Evolutionary conservation across 2,329 filamentous ascomycete species (phyloP).

Genomic region (Sporothrix schenckii): DNA sequence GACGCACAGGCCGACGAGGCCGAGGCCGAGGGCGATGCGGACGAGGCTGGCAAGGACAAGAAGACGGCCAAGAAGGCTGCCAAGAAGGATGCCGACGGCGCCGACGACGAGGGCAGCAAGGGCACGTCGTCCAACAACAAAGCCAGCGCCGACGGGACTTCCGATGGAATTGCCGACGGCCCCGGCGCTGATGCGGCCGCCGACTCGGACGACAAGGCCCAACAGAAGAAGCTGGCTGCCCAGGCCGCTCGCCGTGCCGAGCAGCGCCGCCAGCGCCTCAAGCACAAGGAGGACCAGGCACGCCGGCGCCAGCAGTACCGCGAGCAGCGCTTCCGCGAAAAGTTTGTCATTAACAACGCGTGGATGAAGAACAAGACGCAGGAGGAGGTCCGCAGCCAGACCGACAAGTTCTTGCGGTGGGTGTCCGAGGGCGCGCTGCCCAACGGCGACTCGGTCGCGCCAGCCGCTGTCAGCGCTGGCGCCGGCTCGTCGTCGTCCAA

Average conservation of each 20-base stretch:
- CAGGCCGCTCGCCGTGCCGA: slow-evolving; percentile 30
- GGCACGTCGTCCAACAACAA: too few species aligned
- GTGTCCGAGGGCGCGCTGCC: slow-evolving; percentile 50
- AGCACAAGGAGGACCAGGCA: slow-evolving; percentile 53
- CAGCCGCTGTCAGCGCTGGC: not conserved
- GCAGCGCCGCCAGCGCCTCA: slow-evolving; percentile 40
- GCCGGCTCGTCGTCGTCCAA: not conserved
- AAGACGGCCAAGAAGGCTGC: not conserved
- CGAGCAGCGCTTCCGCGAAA: slow-evolving; percentile 66
- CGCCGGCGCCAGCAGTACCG: slow-evolving; percentile 45
- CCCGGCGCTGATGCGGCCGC: not conserved
- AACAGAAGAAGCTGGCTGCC: slow-evolving; percentile 16
- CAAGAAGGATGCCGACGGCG: slow-evolving; percentile 8
- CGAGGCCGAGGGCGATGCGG: not conserved
- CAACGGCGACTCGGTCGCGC: slow-evolving; percentile 1
- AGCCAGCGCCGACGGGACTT: too few species aligned
- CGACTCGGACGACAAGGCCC: slow-evolving; percentile 10
- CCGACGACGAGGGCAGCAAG: not conserved
- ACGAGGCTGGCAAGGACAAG: not conserved
- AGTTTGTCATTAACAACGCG: slow-evolving; percentile 77
- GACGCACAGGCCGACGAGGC: not conserved
- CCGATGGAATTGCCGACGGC: not conserved
- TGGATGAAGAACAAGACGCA: slow-evolving; percentile 80
- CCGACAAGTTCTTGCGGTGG: slow-evolving; percentile 64
- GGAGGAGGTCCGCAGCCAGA: slow-evolving; percentile 73